phyloP scores from a whole-genome alignment of 1,284 basidiomycete species.

The Tetrapyrgos nigripes region DNA sequence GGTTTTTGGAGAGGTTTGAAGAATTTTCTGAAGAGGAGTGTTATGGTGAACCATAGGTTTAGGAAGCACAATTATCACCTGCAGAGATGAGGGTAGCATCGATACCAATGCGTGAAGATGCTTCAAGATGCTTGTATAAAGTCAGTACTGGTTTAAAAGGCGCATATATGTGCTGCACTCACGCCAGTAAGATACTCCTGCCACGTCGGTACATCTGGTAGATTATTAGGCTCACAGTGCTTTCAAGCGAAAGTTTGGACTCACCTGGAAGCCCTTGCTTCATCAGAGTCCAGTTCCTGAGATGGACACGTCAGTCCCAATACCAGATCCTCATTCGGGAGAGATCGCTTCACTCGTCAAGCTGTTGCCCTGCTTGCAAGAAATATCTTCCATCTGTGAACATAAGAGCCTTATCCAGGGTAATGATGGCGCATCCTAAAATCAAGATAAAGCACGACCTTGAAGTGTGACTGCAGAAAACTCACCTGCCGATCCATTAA shows the following conservation, averaged over 20 bases:
- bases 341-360: conserved; percentile 69
- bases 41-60: conserved; percentile 7
- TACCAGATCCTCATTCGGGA: too few relatives aligned
- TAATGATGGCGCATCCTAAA: conserved; percentile 83
- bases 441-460: not conserved
- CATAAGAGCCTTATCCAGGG: conserved; percentile 72
- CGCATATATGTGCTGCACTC: conserved; percentile 2
- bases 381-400: conserved; percentile 97
- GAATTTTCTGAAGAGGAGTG: conserved; percentile 56
- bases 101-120: conserved; percentile 76
- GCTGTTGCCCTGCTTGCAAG: conserved; percentile 89
- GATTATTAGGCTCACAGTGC: conserved; percentile 11
- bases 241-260: not conserved
- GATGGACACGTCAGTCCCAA: conserved; percentile 4
- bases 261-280: conserved; percentile 84
- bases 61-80: conserved; percentile 42
- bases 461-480: conserved; percentile 4
- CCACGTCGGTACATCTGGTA: conserved; percentile 87
- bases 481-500: conserved; percentile 90
- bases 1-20: conserved; percentile 57
- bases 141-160: conserved; percentile 6
- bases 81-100: conserved; percentile 82
- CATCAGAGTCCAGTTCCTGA: conserved; percentile 92
- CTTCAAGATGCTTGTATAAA: conserved; percentile 60
- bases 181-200: conserved; percentile 84